Conservation (phyloP, 768 basidiomycete species). For the Coprinopsis marcescibilis region DNA sequence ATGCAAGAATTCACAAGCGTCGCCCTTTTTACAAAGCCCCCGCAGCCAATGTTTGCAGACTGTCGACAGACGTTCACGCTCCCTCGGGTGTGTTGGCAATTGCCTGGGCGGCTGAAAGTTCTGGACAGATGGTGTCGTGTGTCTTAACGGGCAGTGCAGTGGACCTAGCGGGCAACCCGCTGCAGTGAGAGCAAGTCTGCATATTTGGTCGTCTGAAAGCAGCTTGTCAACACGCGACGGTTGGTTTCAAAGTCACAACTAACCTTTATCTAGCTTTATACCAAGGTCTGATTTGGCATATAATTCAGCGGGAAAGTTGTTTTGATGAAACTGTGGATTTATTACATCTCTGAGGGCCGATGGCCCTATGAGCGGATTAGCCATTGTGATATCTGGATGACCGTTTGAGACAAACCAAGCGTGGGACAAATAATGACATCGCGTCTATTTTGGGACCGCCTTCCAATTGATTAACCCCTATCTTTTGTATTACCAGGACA, state of each 20-base stretch:
- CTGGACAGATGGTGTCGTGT: slow-evolving; percentile 79
- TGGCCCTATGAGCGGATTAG: slow-evolving; percentile 51
- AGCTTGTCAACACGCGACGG: not conserved
- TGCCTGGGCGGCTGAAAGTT: slow-evolving; percentile 90
- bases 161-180: slow-evolving; percentile 88
- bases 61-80: slow-evolving; percentile 78
- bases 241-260: slow-evolving; percentile 13
- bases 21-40: slow-evolving; percentile 96
- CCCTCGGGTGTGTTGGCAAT: slow-evolving; percentile 75
- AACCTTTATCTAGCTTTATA: slow-evolving; percentile 90
- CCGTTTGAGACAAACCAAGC: not conserved
- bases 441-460: too few species aligned
- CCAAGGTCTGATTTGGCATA: slow-evolving; percentile 79
- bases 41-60: slow-evolving; percentile 99
- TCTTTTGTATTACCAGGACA: too few species aligned
- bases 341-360: slow-evolving; percentile 65
- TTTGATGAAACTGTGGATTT: slow-evolving; percentile 90
- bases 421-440: too few species aligned
- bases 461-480: too few species aligned
- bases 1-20: slow-evolving; percentile 97
- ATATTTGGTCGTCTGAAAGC: slow-evolving; percentile 84
- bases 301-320: slow-evolving; percentile 76
- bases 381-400: slow-evolving; percentile 22
- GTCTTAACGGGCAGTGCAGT: slow-evolving; percentile 86
- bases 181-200: slow-evolving; percentile 73